Evolutionary conservation across 2,329 filamentous ascomycete species (phyloP).

Genomic region (Pseudogymnoascus sp.): DNA sequence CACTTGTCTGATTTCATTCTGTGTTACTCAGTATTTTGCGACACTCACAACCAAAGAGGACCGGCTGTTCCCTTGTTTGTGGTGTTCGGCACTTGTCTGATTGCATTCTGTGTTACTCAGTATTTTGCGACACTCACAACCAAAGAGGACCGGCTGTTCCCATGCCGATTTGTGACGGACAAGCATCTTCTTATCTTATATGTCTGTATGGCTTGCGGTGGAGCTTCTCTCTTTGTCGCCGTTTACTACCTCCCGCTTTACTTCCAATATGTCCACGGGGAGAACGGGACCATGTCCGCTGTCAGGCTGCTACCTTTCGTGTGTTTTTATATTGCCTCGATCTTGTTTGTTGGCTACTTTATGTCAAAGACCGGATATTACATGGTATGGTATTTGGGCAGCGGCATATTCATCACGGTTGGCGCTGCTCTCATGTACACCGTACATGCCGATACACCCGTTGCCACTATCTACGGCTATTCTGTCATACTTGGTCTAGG

Average conservation of each 20-base stretch:
- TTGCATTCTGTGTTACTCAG: slow-evolving; percentile 41
- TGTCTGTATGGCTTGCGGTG: slow-evolving; percentile 30
- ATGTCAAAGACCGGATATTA: slow-evolving; percentile 32
- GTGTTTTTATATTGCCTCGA: slow-evolving; percentile 32
- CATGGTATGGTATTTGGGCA: slow-evolving; percentile 27
- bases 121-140: slow-evolving; percentile 37
- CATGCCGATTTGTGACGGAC: slow-evolving; percentile 32
- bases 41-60: slow-evolving; percentile 36
- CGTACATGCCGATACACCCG: slow-evolving; percentile 19
- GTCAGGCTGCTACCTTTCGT: slow-evolving; percentile 32
- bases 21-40: slow-evolving; percentile 37
- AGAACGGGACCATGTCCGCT: slow-evolving; percentile 27
- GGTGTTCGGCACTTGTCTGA: slow-evolving; percentile 35
- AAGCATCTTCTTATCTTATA: slow-evolving; percentile 35
- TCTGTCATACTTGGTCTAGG: slow-evolving; percentile 25
- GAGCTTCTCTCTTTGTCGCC: slow-evolving; percentile 21
- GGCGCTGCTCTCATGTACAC: slow-evolving; percentile 25
- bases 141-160: slow-evolving; percentile 35
- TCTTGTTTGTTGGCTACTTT: slow-evolving; percentile 30
- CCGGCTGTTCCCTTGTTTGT: slow-evolving; percentile 41
- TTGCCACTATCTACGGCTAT: slow-evolving; percentile 27
- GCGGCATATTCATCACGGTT: slow-evolving; percentile 25
- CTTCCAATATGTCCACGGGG: slow-evolving; percentile 37
- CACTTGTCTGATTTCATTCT: slow-evolving; percentile 36
- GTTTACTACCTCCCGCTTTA: slow-evolving; percentile 40